These are phyloP conservation scores for Saxispiralis lemnorum DNA, from an alignment of 495 filamentous ascomycete genomes.

Conservation along the genomic window DNA sequence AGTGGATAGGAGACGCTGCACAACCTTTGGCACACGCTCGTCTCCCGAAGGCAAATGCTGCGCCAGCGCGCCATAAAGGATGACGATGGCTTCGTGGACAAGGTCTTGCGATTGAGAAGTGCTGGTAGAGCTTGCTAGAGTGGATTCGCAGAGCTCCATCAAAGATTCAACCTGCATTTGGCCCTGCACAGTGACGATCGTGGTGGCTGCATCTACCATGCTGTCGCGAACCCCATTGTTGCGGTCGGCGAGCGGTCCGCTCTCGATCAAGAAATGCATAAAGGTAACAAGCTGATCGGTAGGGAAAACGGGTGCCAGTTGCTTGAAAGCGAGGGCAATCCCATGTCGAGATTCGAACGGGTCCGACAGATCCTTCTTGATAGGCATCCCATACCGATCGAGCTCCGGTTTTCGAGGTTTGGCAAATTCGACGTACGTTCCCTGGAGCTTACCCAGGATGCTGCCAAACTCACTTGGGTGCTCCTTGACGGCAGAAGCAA, in stretches of 20 bases:
- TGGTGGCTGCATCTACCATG: conserved; percentile 85
- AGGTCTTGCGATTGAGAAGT: conserved; percentile 60
- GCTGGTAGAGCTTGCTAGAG: conserved; percentile 64
- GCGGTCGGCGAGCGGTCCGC: conserved; percentile 65
- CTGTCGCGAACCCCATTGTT: conserved; percentile 58
- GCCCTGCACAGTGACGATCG: conserved; percentile 62
- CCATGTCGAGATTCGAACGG: conserved; percentile 83
- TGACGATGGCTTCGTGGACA: conserved; percentile 91
- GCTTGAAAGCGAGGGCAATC: conserved; percentile 68
- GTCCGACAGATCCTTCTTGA: conserved; percentile 64
- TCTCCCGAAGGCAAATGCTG: conserved; percentile 73
- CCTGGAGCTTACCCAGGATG: conserved; percentile 43
- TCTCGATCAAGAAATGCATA: conserved; percentile 65
- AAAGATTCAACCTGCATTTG: conserved; percentile 66
- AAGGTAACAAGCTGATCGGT: conserved; percentile 54
- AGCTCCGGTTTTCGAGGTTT: conserved; percentile 65
- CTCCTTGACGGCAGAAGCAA: conserved; percentile 51
- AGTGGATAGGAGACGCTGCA: conserved; percentile 66
- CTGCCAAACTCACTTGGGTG: conserved; percentile 38
- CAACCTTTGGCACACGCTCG: conserved; percentile 62
- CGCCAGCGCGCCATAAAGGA: conserved; percentile 86
- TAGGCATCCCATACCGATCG: conserved; percentile 84
- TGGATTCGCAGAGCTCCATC: conserved; percentile 77
- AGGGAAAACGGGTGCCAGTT: conserved; percentile 52
- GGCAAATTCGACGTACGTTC: conserved; percentile 54